Base-by-base conservation (phyloP, 768 basidiomycete genomes). In the Tylopilus cervinicoccineus region DNA sequence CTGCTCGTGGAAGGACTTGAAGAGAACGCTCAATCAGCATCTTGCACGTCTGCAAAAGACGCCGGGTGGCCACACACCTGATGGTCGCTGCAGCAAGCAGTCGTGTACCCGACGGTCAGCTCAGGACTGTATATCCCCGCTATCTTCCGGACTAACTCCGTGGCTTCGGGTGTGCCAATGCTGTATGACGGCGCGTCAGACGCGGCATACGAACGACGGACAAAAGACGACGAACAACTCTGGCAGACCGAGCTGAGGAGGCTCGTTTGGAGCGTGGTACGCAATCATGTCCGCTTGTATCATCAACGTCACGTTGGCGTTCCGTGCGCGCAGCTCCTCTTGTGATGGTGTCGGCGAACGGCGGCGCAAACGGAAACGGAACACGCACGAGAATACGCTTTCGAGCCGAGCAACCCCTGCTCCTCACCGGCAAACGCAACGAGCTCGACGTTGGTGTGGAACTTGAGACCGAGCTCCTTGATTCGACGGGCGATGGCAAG, bases 211-310 rank as follows among this genome's bases (percentile, higher is more conserved):
- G 22, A 9, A 0, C 26, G 10, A 37, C 5, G 14, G 37, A 27
- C 56, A 38, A 41, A n/a, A 20, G 36, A 38, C 11, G 47, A 72
- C 80, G 43, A 43, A 92, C 88, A 58, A 52, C 20, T 77, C 76
- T 9, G 93, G 91, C 28, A 93, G 76, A 16, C 88, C 92, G 9
- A 96, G 77, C 62, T 96, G 93, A 2, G 78, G 65, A 12, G 89
- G 88, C 69, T 96, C 93, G 23, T 77, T 78, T 0, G 81, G 79
- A 17, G 72, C 81, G 52, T 83, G 89, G 63, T 93, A 95, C 0
- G 81, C 93, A 34, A 89, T 76, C 93, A 95, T 95, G 59, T 96
- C 93, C 0, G 88, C 88, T 65, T 95, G 93, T 41, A 94, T 74
- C 79, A 94, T 89, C 28, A 95, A 61, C 1, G 86, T 80, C 38